Conservation (phyloP, 768 basidiomycete species). For the Gymnopilus junonius region DNA sequence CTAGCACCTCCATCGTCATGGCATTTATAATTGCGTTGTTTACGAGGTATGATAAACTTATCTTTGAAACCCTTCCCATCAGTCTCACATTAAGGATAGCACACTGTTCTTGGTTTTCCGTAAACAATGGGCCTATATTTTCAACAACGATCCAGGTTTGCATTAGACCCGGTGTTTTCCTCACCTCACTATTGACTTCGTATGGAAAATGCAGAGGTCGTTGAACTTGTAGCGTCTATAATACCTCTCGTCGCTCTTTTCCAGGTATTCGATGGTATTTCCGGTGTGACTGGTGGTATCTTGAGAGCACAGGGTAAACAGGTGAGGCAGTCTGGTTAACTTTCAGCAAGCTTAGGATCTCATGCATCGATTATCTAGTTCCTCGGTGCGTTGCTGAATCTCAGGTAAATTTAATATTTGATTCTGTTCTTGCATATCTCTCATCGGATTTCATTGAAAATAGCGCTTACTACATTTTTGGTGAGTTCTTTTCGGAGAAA, state of each 20-base stretch:
- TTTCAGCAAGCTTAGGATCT: slow-evolving; percentile 1
- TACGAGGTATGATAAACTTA: slow-evolving; percentile 51
- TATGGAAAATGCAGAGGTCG: slow-evolving; percentile 45
- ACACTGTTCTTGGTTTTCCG: slow-evolving; percentile 63
- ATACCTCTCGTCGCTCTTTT: slow-evolving; percentile 78
- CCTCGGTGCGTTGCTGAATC: slow-evolving; percentile 78
- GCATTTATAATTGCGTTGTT: slow-evolving; percentile 66
- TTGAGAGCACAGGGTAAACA: slow-evolving; percentile 85
- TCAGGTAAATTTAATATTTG: slow-evolving; percentile 48
- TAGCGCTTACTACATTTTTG: slow-evolving; percentile 81
- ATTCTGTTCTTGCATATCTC: neutral
- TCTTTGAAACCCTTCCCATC: neutral
- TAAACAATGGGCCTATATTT: slow-evolving; percentile 70
- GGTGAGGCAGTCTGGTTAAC: slow-evolving; percentile 31
- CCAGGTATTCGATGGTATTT: slow-evolving; percentile 85
- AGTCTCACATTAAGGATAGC: slow-evolving; percentile 33
- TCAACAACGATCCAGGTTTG: slow-evolving; percentile 70
- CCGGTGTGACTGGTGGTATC: slow-evolving; percentile 73
- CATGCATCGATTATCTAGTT: slow-evolving; percentile 40
- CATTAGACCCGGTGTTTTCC: neutral
- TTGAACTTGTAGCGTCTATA: slow-evolving; percentile 65
- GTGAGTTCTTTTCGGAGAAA: slow-evolving; percentile 22
- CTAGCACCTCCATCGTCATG: slow-evolving; percentile 67
- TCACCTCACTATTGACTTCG: neutral
- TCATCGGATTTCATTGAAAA: neutral